phyloP scores from a whole-genome alignment of 1,139 yeast genomes.

The Kodamaea arcana region DNA sequence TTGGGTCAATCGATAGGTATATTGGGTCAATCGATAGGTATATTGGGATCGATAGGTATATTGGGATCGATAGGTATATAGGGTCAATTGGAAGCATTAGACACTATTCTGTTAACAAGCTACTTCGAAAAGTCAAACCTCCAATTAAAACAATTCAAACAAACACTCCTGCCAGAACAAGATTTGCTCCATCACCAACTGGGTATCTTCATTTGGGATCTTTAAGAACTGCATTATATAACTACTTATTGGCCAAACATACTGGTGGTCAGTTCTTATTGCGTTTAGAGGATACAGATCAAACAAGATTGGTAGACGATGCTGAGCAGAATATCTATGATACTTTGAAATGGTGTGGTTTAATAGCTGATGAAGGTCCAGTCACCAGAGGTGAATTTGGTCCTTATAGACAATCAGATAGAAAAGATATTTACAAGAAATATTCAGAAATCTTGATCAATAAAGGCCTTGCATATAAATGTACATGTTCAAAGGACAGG shows the following conservation, averaged over 20 bases:
- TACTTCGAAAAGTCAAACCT: constrained; percentile 1
- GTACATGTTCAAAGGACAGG: constrained; percentile 83
- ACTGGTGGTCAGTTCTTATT: constrained; percentile 80
- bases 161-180: constrained; percentile 64
- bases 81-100: too few relatives aligned
- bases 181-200: constrained; percentile 98
- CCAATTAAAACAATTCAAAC: constrained; percentile 36
- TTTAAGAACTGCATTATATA: constrained; percentile 85
- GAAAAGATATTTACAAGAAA: constrained; percentile 58
- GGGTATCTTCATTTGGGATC: constrained; percentile 92
- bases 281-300: constrained; percentile 91
- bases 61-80: too few relatives aligned
- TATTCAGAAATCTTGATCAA: constrained; percentile 56
- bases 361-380: constrained; percentile 82
- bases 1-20: too few relatives aligned
- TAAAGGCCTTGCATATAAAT: constrained; percentile 74
- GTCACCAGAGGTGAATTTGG: constrained; percentile 59
- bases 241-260: constrained; percentile 72
- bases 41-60: too few relatives aligned
- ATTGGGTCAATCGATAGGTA: too few relatives aligned
- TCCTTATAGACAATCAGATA: constrained; percentile 82
- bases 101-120: background rate
- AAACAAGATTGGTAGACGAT: constrained; percentile 65
- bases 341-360: constrained; percentile 72
- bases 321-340: constrained; percentile 82